These are phyloP conservation scores for Fusarium algeriense DNA, from an alignment of 2,329 filamentous ascomycete species.

Conservation along the genomic window DNA sequence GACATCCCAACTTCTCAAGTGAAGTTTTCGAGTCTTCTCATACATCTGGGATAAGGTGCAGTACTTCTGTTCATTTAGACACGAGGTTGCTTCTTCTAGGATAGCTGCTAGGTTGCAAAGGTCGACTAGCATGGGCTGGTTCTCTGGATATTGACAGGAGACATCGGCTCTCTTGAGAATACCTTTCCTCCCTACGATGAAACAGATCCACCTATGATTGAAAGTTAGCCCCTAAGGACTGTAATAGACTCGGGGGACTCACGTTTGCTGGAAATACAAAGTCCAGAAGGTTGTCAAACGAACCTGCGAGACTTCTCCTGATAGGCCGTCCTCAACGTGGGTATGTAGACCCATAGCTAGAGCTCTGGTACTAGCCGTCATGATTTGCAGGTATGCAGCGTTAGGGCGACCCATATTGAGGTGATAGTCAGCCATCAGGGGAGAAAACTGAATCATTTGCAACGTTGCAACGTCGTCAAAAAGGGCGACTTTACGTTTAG, in stretches of 20 bases:
- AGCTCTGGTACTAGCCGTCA: neutral
- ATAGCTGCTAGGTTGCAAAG: neutral
- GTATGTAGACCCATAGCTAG: neutral
- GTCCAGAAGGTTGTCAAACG: neutral
- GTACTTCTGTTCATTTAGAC: rapidly evolving
- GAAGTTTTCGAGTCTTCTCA: no score
- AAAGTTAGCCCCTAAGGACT: rapidly evolving
- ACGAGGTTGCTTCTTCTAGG: neutral
- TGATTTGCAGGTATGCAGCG: neutral
- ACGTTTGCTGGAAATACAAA: neutral
- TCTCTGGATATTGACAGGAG: neutral
- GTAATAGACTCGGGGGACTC: rapidly evolving
- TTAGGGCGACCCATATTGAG: neutral
- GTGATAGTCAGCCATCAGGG: neutral
- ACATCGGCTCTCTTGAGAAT: neutral
- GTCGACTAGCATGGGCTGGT: neutral
- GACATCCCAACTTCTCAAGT: neutral
- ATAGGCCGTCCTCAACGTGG: no score
- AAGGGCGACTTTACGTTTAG: neutral
- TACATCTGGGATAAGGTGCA: neutral
- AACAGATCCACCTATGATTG: rapidly evolving
- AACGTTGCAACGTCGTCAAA: neutral
- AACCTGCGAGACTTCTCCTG: neutral
- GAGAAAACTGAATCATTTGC: neutral
- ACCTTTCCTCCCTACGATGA: neutral